Conservation (phyloP, 176 grass and related monocot species). For the Chloris gayana region DNA sequence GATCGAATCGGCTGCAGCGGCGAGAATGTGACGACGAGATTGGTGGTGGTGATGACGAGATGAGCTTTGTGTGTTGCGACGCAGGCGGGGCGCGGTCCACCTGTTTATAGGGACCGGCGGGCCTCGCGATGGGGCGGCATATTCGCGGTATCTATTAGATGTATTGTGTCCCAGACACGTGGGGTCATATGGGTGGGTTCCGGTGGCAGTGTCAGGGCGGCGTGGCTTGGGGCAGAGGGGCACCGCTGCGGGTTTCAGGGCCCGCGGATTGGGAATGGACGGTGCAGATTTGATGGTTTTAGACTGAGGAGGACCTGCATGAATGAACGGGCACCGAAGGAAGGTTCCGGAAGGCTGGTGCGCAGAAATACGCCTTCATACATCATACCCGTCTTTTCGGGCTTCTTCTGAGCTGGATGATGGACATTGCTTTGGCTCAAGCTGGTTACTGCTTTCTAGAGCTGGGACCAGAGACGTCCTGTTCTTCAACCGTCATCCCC, state of each 20-base stretch:
- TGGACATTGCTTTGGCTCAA: conserved; percentile 12
- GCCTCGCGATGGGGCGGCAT: conserved; percentile 1
- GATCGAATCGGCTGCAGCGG: conserved; percentile 35
- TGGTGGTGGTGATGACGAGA: background rate
- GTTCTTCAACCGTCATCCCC: background rate
- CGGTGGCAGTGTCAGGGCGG: background rate
- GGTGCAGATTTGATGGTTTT: conserved; percentile 33
- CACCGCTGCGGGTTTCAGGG: conserved; percentile 26
- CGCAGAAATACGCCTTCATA: conserved; percentile 21
- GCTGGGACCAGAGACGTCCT: background rate
- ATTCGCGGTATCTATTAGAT: background rate
- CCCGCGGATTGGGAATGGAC: conserved; percentile 14
- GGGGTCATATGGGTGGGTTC: background rate
- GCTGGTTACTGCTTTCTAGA: too few relatives aligned
- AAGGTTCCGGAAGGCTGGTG: conserved; percentile 26
- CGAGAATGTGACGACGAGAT: background rate
- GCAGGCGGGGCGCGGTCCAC: background rate
- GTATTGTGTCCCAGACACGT: background rate
- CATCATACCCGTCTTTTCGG: background rate
- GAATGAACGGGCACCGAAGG: background rate
- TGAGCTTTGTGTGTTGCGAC: conserved; percentile 13
- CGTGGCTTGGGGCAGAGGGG: conserved; percentile 33
- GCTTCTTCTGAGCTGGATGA: background rate
- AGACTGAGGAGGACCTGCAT: background rate
- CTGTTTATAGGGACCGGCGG: conserved; percentile 33